Evolutionary conservation across 306 rosid species (phyloP), one percentile per base, ranked within the genome.

Genomic region (Styphnolobium japonicum): DNA sequence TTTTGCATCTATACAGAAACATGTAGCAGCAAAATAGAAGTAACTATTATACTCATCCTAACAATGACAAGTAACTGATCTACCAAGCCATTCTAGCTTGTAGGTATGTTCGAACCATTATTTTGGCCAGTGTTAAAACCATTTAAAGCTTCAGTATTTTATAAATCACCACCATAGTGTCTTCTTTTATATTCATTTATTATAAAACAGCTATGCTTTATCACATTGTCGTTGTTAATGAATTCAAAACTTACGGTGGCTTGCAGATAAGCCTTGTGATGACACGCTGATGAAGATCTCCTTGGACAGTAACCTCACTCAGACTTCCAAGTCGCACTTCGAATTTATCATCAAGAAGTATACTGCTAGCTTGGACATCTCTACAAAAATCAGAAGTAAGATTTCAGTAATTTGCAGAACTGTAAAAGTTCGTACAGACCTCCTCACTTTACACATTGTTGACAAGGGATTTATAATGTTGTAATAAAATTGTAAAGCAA

Each of bases 301-400:
- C 99, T 82, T 93, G 91, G 51, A 71, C 71, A 85, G 82, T 82
- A 66, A 87, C 90, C 87, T 90, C 93, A 48, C 93, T 91, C 90
- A 93, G 88, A 86, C 99, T 96, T 82, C 99, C 99, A 63, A 96
- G 89, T 71, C 99, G 92, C 78, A 96, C 99, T 81, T 96, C 99
- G 51, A 89, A 96, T 85, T 93, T 96, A 80, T 96, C 97, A 82
- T 96, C 99, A 6, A 96, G 96, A 51, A 96, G 93, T 81, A 96
- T 96, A 77, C 98, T 96, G 89, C 99, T 91, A 36, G 98, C 97
- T 90, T 82, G 98, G 67, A 96, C 79, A 84, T 93, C 99, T 69
- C 99, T 96, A 72, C 77, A 79, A 67, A 72, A 75, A 82, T 31
- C 77, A 69, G 86, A 85, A 81, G 42, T 14, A 51, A 71, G 69